Conservation (phyloP, 1,284 basidiomycete species). For the Waitea zeae region DNA sequence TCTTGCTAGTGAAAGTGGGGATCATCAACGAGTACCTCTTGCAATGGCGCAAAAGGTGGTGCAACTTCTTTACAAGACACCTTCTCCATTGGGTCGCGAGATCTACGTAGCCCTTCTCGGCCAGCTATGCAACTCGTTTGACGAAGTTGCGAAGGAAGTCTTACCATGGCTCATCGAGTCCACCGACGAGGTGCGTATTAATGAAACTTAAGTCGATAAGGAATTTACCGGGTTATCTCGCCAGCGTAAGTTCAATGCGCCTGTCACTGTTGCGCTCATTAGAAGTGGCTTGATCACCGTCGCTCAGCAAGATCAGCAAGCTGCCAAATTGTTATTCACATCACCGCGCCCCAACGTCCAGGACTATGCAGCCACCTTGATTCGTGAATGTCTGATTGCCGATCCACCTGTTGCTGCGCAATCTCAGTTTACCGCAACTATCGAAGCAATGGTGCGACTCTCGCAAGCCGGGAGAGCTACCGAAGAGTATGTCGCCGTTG, state of each 20-base stretch:
- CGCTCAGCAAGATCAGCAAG: conserved; percentile 75
- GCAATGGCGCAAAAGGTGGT: conserved; percentile 92
- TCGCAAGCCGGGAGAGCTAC: conserved; percentile 62
- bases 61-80: conserved; percentile 75
- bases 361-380: conserved; percentile 71
- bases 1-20: conserved; percentile 61
- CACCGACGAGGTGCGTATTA: conserved; percentile 71
- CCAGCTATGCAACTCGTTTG: conserved; percentile 76
- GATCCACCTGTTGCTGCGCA: conserved; percentile 69
- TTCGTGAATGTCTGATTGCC: conserved; percentile 73
- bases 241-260: conserved; percentile 90
- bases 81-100: conserved; percentile 70
- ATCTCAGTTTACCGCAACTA: conserved; percentile 64
- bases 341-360: conserved; percentile 68
- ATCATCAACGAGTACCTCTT: conserved; percentile 76
- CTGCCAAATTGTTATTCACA: conserved; percentile 76
- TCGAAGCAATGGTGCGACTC: conserved; percentile 68
- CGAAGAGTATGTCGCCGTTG: conserved; percentile 43
- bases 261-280: conserved; percentile 82
- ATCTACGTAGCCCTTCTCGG: conserved; percentile 84
- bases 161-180: conserved; percentile 95
- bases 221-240: conserved; percentile 6
- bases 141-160: conserved; percentile 92
- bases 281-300: conserved; percentile 71
- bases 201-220: conserved; percentile 2